Evolutionary conservation across 371 early-diverging fungal species (phyloP), one percentile per base, ranked within the genome.

Genomic region (Lichtheimia corymbifera): DNA sequence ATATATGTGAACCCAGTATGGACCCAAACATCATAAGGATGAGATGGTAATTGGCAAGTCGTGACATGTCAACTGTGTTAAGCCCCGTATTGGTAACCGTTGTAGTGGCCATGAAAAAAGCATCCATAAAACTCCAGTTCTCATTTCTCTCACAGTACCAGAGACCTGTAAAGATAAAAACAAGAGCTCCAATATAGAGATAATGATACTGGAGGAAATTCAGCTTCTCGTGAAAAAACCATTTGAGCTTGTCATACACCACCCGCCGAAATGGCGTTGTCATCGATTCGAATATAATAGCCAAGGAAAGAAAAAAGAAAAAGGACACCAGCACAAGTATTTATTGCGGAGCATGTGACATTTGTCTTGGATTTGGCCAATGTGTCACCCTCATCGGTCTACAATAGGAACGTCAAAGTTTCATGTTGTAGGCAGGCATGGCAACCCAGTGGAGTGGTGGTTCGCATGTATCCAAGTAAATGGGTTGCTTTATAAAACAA

Each of bases 181-280:
- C 55, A 2, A 75, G 5, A 0, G 50, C 7, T 6, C 59, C 42
- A 47, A 73, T 64, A 49, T 73, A 75, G 2, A 63, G 25, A 54
- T 73, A 75, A 63, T 78, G 79, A 0, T 75, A 43, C 20, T 75
- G 63, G 24, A 78, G 63, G 41, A 71, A 78, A 55, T 73, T 70
- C 18, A 72, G 62, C 18, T 58, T 45, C 45, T 20, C 5, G 20
- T 20, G 47, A 14, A n/a, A 47, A n/a, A 47, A n/a, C n/a, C n/a
- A 47, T 47, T 9, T 35, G 35, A 35, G 35, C 35, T 35, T 35
- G 35, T 6, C 11, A 35, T 35, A 35, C 11, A 35, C 9, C 11
- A 35, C 9, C 11, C 35, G 11, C 35, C 35, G 35, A 35, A 35
- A 35, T 35, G 35, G 35, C 11, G 35, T 35, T 35, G 11, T 35